Evolutionary conservation across 345 rosid species (phyloP).

Genomic region (Capsella bursapastoris): DNA sequence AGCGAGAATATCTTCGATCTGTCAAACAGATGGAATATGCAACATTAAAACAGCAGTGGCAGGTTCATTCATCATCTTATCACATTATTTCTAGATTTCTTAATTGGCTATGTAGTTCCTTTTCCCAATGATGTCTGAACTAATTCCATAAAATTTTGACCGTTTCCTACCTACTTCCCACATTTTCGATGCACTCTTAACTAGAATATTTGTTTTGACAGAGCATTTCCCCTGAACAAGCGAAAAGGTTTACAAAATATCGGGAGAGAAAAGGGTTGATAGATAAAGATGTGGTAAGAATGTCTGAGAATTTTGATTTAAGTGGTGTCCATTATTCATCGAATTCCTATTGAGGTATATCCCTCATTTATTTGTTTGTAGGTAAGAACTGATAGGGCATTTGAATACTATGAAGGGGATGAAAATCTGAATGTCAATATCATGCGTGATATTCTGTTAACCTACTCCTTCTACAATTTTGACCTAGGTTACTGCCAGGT

Average conservation of each 20-base stretch:
- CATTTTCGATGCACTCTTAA: slow-evolving; percentile 26
- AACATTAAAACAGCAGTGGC: slow-evolving; percentile 90
- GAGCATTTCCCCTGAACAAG: slow-evolving; percentile 93
- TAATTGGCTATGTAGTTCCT: slow-evolving; percentile 21
- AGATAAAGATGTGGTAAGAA: slow-evolving; percentile 95
- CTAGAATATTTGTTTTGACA: slow-evolving; percentile 45
- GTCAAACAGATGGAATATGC: slow-evolving; percentile 72
- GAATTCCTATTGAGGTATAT: slow-evolving; percentile 9
- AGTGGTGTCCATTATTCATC: slow-evolving; percentile 1
- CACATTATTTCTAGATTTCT: slow-evolving; percentile 1
- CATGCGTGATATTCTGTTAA: slow-evolving; percentile 84
- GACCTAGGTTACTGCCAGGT: slow-evolving; percentile 99
- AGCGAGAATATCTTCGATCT: slow-evolving; percentile 73
- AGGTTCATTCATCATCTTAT: slow-evolving; percentile 53
- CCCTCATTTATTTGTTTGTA: slow-evolving; percentile 40
- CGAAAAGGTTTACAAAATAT: slow-evolving; percentile 89
- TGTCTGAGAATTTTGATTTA: slow-evolving; percentile 3
- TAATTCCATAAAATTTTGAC: slow-evolving; percentile 5
- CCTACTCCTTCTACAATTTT: slow-evolving; percentile 93
- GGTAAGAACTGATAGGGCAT: slow-evolving; percentile 96
- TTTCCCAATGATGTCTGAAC: slow-evolving; percentile 1
- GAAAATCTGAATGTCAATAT: slow-evolving; percentile 80
- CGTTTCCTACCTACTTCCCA: neutral
- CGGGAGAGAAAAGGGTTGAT: slow-evolving; percentile 92
- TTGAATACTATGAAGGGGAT: slow-evolving; percentile 84